Base-by-base conservation (phyloP, 768 basidiomycete genomes). In the Mycena albidolilacea region DNA sequence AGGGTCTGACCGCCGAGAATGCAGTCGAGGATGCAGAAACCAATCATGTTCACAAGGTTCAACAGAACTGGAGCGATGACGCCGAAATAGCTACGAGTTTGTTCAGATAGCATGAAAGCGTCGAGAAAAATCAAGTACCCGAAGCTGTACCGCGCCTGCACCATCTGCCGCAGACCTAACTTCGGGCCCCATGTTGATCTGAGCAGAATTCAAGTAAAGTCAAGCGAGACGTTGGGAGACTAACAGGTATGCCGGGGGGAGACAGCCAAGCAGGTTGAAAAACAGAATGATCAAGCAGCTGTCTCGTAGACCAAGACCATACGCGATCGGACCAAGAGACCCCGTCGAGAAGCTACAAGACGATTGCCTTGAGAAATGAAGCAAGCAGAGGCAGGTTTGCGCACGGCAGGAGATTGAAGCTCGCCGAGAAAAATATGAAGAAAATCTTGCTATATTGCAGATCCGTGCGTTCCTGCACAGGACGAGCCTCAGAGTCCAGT, bases 81-180 rank as follows among this genome's bases (percentile, higher is more conserved):
- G 9, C 92, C 93, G 69, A 88, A 94, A 77, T 86, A 91, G 35
- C 91, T 90, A 76, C 60, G 78, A 62, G 77, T 17, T 48, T 52
- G 6, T 57, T 21, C 43, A 7, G 48, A 35, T 8, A 23, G 6
- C 43, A 61, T 38, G 58, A 65, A 52, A 17, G 62, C 7, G 19
- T 7, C 66, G 30, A 1, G 15, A 63, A 43, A 54, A 37, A 11
- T 2, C 0, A 70, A 82, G 39, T 44, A 85, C 83, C 84, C 83
- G 68, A 84, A 84, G 14, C 84, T 78, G 75, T 84, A 83, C 61
- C 80, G 78, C 3, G 95, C 91, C 55, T 90, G 88, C 30, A 95
- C 90, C 93, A 97, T 95, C 76, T 96, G 95, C 17, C 96, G 88
- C 85, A 97, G 89, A 12, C 96, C 96, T 0, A 94, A 84, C 80